Conservation (phyloP, 768 basidiomycete species). For the Mycena albidolilacea region DNA sequence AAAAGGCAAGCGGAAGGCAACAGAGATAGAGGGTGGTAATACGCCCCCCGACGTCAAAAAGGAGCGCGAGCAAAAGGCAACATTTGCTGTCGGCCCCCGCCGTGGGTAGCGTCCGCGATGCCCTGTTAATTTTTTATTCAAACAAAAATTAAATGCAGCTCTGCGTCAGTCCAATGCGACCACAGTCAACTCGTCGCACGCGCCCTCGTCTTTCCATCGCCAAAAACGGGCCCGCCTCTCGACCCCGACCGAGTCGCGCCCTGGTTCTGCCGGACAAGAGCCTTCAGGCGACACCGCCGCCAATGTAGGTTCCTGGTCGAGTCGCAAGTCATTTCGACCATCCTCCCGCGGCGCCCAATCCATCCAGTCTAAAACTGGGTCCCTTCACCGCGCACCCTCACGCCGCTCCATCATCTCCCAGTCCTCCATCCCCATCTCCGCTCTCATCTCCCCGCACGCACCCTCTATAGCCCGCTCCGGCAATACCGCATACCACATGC, state of each 20-base stretch:
- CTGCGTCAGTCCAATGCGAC: constrained; percentile 36
- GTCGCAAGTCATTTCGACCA: constrained; percentile 24
- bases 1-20: constrained; percentile 41
- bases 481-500: constrained; percentile 63
- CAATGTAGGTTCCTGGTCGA: constrained; percentile 38
- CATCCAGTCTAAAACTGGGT: constrained; percentile 29
- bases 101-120: constrained; percentile 24
- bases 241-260: constrained; percentile 33
- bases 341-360: constrained; percentile 31
- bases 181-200: constrained; percentile 31
- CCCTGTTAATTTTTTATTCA: not conserved
- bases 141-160: constrained; percentile 25
- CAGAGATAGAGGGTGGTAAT: constrained; percentile 37
- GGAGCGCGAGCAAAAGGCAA: constrained; percentile 35
- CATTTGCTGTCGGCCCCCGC: constrained; percentile 35
- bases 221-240: constrained; percentile 40
- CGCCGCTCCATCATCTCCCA: constrained; percentile 37
- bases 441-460: constrained; percentile 65
- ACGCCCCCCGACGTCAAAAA: constrained; percentile 38
- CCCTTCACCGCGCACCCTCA: constrained; percentile 36
- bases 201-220: constrained; percentile 40
- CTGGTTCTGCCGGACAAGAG: constrained; percentile 24
- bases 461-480: constrained; percentile 60
- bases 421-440: constrained; percentile 39
- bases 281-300: constrained; percentile 33